These are phyloP conservation scores for Podospora conica DNA, from an alignment of 495 filamentous ascomycete genomes.

Conservation along the genomic window DNA sequence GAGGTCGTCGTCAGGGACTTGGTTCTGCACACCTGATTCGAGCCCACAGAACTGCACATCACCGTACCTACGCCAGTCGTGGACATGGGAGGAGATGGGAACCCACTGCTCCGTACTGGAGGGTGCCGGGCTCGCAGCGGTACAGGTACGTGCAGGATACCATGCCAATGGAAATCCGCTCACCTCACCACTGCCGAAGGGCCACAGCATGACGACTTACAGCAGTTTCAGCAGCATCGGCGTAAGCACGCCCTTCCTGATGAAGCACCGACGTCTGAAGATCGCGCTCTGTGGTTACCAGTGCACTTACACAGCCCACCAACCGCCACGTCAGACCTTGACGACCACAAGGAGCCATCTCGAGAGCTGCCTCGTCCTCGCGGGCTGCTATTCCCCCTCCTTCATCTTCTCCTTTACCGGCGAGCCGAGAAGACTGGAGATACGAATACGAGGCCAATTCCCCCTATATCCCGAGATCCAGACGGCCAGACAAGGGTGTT, in stretches of 20 bases:
- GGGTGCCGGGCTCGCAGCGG: neutral
- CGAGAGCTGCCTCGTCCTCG: neutral
- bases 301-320: neutral
- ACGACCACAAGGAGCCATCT: neutral
- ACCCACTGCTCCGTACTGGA: neutral
- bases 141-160: neutral
- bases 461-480: neutral
- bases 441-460: neutral
- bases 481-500: neutral
- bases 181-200: neutral
- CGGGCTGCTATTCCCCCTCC: neutral
- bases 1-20: neutral
- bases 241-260: neutral
- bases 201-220: neutral
- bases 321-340: neutral
- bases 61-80: neutral
- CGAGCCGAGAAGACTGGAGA: neutral
- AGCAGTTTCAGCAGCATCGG: neutral
- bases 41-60: neutral
- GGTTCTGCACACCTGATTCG: neutral
- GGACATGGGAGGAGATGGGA: neutral
- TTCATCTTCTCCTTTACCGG: neutral
- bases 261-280: neutral
- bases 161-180: neutral
- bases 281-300: neutral